Conservation (phyloP, 2,329 filamentous ascomycete genomes). For the Ramularia endophylla region DNA sequence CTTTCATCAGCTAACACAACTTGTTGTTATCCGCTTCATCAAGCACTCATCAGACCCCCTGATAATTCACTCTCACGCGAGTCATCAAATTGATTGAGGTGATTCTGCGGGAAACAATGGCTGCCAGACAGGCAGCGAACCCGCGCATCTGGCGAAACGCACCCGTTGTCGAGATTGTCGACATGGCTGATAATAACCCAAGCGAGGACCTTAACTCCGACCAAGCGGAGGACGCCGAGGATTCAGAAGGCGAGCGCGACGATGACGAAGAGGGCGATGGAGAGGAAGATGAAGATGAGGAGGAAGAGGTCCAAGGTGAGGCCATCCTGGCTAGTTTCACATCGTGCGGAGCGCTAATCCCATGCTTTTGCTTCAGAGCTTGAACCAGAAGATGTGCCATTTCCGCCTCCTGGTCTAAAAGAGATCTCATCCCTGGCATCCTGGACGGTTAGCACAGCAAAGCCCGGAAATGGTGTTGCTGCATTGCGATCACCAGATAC, state of each 20-base stretch:
- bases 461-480: slow-evolving; percentile 72
- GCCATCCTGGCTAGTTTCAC: neutral
- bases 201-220: slow-evolving; percentile 14
- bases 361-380: slow-evolving; percentile 8
- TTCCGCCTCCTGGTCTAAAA: slow-evolving; percentile 52
- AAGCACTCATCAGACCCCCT: too few relatives aligned
- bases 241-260: slow-evolving; percentile 21
- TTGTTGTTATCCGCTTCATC: too few relatives aligned
- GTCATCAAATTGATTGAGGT: too few relatives aligned
- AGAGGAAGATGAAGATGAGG: slow-evolving; percentile 25
- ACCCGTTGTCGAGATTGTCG: slow-evolving; percentile 8
- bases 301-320: slow-evolving; percentile 14
- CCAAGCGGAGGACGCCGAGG: slow-evolving; percentile 5
- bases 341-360: slow-evolving; percentile 2
- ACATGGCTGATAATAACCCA: slow-evolving; percentile 8
- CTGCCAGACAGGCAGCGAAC: slow-evolving; percentile 5
- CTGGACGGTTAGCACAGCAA: slow-evolving; percentile 76
- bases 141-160: slow-evolving; percentile 5
- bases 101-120: neutral
- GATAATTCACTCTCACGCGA: too few relatives aligned
- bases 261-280: slow-evolving; percentile 25
- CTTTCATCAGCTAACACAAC: too few relatives aligned
- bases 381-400: slow-evolving; percentile 37
- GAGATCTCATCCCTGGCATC: slow-evolving; percentile 80
- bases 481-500: slow-evolving; percentile 70